Conservation (phyloP, 2,329 filamentous ascomycete species). For the Talaromyces rugulosus region DNA sequence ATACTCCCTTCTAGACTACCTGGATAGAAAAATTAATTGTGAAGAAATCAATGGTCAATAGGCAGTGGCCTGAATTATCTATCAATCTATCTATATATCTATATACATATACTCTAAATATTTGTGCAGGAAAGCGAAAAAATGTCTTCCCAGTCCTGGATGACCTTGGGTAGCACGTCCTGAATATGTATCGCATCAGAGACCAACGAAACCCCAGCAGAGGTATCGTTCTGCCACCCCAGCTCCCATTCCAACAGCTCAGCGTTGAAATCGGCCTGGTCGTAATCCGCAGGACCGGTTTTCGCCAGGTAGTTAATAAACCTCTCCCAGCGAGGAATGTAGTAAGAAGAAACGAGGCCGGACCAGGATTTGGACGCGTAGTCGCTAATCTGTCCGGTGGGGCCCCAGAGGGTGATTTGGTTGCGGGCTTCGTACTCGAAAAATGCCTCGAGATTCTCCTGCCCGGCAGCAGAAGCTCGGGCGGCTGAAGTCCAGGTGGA, state of each 20-base stretch:
- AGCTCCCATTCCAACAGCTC: constrained; percentile 15
- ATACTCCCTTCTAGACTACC: not conserved
- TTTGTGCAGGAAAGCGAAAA: not conserved
- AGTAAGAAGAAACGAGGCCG: constrained; percentile 46
- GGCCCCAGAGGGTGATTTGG: constrained; percentile 51
- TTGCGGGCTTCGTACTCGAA: constrained; percentile 47
- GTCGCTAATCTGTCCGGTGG: constrained; percentile 45
- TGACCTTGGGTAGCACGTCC: not conserved
- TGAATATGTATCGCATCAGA: not conserved
- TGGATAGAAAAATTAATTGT: too few species aligned
- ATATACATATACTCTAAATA: not conserved
- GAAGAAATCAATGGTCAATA: not conserved
- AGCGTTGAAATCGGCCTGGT: constrained; percentile 16
- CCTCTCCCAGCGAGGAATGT: constrained; percentile 43
- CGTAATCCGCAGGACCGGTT: constrained; percentile 14
- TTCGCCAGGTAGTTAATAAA: constrained; percentile 41
- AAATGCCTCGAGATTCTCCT: constrained; percentile 28
- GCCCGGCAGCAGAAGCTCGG: constrained; percentile 18
- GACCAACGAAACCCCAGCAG: not conserved
- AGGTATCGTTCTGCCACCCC: constrained; percentile 17
- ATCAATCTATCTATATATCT: not conserved
- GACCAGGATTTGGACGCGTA: constrained; percentile 50
- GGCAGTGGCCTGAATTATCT: not conserved
- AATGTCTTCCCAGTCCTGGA: not conserved
- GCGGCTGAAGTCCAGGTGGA: constrained; percentile 40